These are phyloP conservation scores for Paralagenidium karlingii DNA, from an alignment of 352 stramenopile species.

Conservation along the genomic window DNA sequence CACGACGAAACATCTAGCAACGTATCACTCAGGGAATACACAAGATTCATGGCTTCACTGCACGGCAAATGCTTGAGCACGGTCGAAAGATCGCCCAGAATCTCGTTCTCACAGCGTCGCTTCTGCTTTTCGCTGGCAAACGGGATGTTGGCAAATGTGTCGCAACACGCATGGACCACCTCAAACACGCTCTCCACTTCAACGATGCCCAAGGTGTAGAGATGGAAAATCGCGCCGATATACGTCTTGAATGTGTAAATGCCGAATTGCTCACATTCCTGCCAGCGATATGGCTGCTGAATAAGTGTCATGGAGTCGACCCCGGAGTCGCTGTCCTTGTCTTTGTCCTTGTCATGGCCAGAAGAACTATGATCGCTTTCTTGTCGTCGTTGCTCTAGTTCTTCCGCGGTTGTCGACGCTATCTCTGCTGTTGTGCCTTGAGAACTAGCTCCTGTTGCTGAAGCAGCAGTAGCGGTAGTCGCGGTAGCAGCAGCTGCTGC, in stretches of 20 bases:
- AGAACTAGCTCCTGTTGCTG: conserved; percentile 3
- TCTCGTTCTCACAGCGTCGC: conserved; percentile 35
- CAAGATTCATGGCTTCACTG: conserved; percentile 30
- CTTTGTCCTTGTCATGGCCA: no score
- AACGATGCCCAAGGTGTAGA: conserved; percentile 38
- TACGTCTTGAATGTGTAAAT: conserved; percentile 70
- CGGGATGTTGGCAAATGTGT: conserved; percentile 37
- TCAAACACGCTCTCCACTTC: conserved; percentile 33
- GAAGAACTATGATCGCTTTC: no score
- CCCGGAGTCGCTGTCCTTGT: no score
- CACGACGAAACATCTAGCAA: neutral
- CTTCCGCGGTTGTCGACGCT: no score
- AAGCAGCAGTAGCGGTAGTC: neutral
- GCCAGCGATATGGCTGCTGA: conserved; percentile 36
- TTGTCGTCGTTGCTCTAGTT: no score
- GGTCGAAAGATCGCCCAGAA: conserved; percentile 35
- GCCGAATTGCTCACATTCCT: conserved; percentile 44
- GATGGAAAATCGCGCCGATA: conserved; percentile 49
- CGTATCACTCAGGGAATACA: conserved; percentile 28
- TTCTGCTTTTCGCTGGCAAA: conserved; percentile 51
- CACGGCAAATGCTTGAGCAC: conserved; percentile 43
- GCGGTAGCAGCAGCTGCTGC: neutral
- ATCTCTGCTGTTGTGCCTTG: conserved; percentile 8
- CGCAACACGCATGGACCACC: conserved; percentile 43
- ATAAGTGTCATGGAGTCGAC: no score